These are phyloP conservation scores for Aspergillus spinulosporus DNA, from an alignment of 2,329 filamentous ascomycete genomes.

Conservation along the genomic window DNA sequence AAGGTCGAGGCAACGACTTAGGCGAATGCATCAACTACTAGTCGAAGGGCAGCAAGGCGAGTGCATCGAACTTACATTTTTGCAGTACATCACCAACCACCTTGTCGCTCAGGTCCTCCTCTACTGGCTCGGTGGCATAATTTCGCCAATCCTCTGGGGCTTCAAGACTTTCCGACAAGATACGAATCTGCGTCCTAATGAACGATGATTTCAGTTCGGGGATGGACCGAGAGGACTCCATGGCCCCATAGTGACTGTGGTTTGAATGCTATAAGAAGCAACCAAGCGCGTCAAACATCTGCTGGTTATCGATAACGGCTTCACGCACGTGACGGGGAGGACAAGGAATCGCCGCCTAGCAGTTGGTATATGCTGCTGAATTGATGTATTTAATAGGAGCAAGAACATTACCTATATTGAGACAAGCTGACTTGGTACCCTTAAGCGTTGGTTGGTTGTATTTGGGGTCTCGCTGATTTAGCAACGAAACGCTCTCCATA, in stretches of 20 bases:
- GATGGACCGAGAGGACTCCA: slow-evolving; percentile 48
- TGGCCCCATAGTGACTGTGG: slow-evolving; percentile 26
- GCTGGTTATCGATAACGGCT: slow-evolving; percentile 17
- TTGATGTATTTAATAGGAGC: too few species aligned
- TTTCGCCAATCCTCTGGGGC: slow-evolving; percentile 50
- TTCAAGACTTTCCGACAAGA: slow-evolving; percentile 51
- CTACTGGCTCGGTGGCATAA: slow-evolving; percentile 43
- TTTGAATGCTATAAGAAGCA: background rate
- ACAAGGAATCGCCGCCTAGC: too few species aligned
- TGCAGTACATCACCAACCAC: slow-evolving; percentile 52
- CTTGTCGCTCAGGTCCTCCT: slow-evolving; percentile 50
- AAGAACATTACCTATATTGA: too few species aligned
- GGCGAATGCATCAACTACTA: background rate
- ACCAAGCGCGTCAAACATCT: slow-evolving; percentile 4
- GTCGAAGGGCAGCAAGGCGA: background rate
- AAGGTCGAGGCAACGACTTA: background rate
- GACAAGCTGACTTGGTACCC: too few species aligned
- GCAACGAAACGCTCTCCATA: background rate
- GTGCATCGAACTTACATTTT: slow-evolving; percentile 44
- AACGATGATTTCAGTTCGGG: slow-evolving; percentile 54
- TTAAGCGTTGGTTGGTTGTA: too few species aligned
- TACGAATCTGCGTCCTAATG: slow-evolving; percentile 53
- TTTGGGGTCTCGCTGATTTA: background rate
- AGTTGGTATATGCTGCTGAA: too few species aligned
- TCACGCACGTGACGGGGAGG: slow-evolving; percentile 18